Conservation (phyloP, 805 yeast genomes). For the Saccharomycopsis sp. region DNA sequence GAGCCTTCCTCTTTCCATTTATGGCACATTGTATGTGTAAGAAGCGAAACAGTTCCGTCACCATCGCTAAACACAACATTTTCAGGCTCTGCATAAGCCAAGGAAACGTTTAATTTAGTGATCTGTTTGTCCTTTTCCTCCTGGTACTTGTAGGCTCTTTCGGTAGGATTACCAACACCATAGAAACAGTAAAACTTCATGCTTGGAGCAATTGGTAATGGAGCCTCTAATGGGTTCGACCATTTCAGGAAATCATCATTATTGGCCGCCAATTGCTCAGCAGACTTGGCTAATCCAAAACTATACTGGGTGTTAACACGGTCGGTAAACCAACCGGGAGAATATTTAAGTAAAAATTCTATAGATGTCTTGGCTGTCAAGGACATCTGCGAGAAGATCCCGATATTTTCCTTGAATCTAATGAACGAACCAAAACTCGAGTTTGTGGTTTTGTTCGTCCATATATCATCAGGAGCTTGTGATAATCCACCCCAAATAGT, state of each 20-base stretch:
- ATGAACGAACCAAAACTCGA: conserved; percentile 66
- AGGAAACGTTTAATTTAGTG: conserved; percentile 58
- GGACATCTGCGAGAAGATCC: conserved; percentile 41
- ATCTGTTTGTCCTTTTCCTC: conserved; percentile 52
- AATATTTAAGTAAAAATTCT: conserved; percentile 51
- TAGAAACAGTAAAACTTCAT: conserved; percentile 84
- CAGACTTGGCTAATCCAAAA: conserved; percentile 61
- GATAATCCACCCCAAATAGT: conserved; percentile 75
- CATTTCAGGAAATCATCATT: conserved; percentile 73
- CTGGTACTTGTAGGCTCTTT: conserved; percentile 81
- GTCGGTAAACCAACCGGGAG: conserved; percentile 72
- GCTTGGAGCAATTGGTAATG: conserved; percentile 90
- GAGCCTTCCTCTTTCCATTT: conserved; percentile 68
- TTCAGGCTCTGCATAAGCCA: conserved; percentile 53
- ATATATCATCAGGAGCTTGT: conserved; percentile 65
- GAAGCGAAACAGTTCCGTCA: conserved; percentile 87
- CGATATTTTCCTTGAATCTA: conserved; percentile 45
- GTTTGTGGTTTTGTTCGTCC: conserved; percentile 9
- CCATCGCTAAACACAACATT: conserved; percentile 86
- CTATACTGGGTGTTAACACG: conserved; percentile 70
- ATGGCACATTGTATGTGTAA: conserved; percentile 88
- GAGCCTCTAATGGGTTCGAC: conserved; percentile 91
- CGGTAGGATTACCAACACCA: conserved; percentile 97
- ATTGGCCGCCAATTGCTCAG: conserved; percentile 54
- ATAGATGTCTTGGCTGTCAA: conserved; percentile 64